Conservation (phyloP, 139 green algal genomes). For the Pseudopediastrum boryanum region DNA sequence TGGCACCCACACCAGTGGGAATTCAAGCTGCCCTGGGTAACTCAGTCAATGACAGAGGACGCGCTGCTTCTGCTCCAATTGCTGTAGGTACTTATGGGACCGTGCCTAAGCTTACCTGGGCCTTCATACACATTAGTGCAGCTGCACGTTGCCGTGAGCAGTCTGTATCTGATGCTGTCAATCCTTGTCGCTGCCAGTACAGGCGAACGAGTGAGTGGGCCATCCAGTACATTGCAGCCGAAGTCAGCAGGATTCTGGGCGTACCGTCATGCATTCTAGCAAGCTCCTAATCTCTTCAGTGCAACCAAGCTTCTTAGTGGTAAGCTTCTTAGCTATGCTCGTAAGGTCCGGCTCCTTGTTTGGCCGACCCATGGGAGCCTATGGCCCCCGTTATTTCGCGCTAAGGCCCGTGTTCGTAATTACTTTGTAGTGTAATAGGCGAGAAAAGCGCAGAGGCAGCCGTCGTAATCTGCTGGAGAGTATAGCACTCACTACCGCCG, state of each 20-base stretch:
- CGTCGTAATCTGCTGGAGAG: no score
- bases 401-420: no score
- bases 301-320: slow-evolving; percentile 24
- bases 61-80: no score
- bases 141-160: slow-evolving; percentile 26
- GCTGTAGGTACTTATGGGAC: no score
- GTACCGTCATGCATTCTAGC: slow-evolving; percentile 42
- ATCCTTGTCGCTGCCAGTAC: slow-evolving; percentile 21
- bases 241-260: background rate
- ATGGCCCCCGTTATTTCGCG: no score
- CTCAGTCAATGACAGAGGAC: background rate
- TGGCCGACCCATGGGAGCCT: no score
- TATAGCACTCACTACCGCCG: no score
- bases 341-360: slow-evolving; percentile 30
- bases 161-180: slow-evolving; percentile 24
- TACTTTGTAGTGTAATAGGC: no score
- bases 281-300: slow-evolving; percentile 35
- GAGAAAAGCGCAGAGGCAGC: no score
- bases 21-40: no score
- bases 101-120: slow-evolving; percentile 14
- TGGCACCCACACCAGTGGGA: background rate
- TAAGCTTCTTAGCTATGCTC: slow-evolving; percentile 32
- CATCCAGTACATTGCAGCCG: background rate
- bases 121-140: slow-evolving; percentile 32
- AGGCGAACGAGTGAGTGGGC: background rate